Percentiles rank a stretch among this genome's conserved stretches.
Conservation (phyloP, 768 basidiomycete genomes). For the Boletus subcaerulescens region DNA sequence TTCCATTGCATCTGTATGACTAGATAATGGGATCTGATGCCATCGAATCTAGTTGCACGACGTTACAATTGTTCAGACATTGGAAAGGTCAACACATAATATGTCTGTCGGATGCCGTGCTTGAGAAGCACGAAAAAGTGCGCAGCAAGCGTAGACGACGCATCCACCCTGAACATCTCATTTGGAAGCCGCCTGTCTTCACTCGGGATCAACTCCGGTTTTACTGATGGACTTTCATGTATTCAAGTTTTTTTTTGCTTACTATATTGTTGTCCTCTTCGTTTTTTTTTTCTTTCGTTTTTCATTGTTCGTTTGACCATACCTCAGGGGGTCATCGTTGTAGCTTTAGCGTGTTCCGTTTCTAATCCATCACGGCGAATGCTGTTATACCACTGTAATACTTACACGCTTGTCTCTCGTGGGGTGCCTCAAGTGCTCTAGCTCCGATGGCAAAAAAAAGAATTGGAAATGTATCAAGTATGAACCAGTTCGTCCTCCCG, state of each 20-base stretch:
- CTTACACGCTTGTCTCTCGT: slow-evolving; percentile 9
- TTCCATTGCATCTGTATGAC: not conserved
- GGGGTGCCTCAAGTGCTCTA: not conserved
- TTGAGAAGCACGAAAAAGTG: slow-evolving; percentile 87
- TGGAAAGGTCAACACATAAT: slow-evolving; percentile 95
- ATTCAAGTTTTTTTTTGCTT: not conserved
- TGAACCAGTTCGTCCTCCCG: not conserved
- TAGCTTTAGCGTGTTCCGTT: slow-evolving; percentile 23
- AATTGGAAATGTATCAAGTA: slow-evolving; percentile 4
- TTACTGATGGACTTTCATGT: slow-evolving; percentile 19
- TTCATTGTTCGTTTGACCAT: slow-evolving; percentile 1
- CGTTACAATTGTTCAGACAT: slow-evolving; percentile 91
- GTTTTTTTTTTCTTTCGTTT: not conserved
- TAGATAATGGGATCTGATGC: slow-evolving; percentile 2
- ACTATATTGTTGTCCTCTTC: not conserved
- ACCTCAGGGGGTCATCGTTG: slow-evolving; percentile 12
- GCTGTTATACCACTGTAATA: slow-evolving; percentile 16
- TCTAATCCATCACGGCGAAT: slow-evolving; percentile 8
- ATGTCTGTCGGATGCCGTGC: slow-evolving; percentile 83
- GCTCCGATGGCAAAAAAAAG: not conserved
- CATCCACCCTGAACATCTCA: slow-evolving; percentile 75
- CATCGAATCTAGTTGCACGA: slow-evolving; percentile 69
- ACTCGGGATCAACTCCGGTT: slow-evolving; percentile 87
- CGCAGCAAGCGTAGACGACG: slow-evolving; percentile 72
- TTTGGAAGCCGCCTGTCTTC: slow-evolving; percentile 96